Conservation (phyloP, 805 yeast species). For the Nakazawaea peltata region DNA sequence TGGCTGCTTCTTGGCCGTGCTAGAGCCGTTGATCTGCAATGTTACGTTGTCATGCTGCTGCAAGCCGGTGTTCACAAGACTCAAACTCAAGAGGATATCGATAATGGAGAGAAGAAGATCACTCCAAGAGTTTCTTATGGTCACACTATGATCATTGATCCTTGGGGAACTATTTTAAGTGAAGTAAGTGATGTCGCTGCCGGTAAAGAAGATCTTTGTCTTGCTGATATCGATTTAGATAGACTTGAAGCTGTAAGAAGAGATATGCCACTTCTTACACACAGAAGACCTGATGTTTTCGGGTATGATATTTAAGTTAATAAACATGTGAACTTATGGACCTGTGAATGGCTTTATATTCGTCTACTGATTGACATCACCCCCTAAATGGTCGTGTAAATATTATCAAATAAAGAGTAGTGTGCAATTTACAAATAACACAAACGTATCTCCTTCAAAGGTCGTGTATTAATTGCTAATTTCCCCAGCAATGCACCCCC, state of each 20-base stretch:
- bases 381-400: too few relatives aligned
- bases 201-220: conserved; percentile 32
- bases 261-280: conserved; percentile 74
- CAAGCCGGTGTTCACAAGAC: conserved; percentile 75
- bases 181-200: conserved; percentile 37
- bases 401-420: too few relatives aligned
- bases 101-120: conserved; percentile 18
- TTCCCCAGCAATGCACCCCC: neutral
- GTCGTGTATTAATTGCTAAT: neutral
- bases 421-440: too few relatives aligned
- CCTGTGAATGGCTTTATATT: too few relatives aligned
- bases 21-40: conserved; percentile 83
- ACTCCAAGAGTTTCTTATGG: conserved; percentile 71
- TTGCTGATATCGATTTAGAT: conserved; percentile 60
- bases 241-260: conserved; percentile 41
- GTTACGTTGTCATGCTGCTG: conserved; percentile 83
- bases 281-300: conserved; percentile 58
- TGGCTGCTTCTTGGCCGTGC: conserved; percentile 78
- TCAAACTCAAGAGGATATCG: conserved; percentile 27
- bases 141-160: conserved; percentile 79
- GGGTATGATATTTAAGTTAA: conserved; percentile 26
- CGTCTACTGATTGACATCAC: too few relatives aligned
- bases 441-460: too few relatives aligned
- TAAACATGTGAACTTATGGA: too few relatives aligned
- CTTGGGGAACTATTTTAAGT: conserved; percentile 79